Percentiles rank a stretch among this genome's conserved stretches.
These are phyloP conservation scores for Vigna hirtella DNA, from an alignment of 306 rosid genomes.

Conservation along the genomic window DNA sequence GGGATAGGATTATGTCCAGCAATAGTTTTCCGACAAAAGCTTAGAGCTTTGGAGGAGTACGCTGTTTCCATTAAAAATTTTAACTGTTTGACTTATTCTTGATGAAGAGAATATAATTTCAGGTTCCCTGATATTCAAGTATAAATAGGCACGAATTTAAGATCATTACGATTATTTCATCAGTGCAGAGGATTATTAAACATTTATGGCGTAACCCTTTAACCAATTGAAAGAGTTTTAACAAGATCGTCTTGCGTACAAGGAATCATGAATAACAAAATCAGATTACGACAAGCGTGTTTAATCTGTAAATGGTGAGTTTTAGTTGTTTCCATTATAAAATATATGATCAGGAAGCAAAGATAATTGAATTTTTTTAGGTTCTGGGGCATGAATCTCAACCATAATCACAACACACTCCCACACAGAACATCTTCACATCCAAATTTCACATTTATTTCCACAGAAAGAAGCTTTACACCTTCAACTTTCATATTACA, in stretches of 20 bases:
- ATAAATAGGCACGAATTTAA: too few species aligned
- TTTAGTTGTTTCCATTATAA: neutral
- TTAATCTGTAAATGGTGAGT: neutral
- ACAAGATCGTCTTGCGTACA: too few species aligned
- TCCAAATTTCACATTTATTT: constrained; percentile 39
- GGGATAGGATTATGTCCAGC: too few species aligned
- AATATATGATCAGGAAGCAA: neutral
- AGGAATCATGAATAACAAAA: too few species aligned
- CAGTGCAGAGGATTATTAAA: neutral
- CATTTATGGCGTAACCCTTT: neutral
- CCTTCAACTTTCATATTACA: neutral
- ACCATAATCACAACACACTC: neutral
- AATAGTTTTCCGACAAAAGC: too few species aligned
- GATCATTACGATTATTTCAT: too few species aligned
- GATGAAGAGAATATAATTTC: too few species aligned
- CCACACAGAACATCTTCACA: neutral
- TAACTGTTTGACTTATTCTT: too few species aligned
- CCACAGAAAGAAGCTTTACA: constrained; percentile 20
- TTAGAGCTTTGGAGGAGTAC: too few species aligned
- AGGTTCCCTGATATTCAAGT: too few species aligned
- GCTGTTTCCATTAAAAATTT: too few species aligned
- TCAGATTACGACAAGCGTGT: neutral
- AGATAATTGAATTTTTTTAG: neutral
- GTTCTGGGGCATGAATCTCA: neutral
- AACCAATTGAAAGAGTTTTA: too few species aligned